phyloP scores from a whole-genome alignment of 2,329 filamentous ascomycete species.

The Pseudocercospora macadamiae region DNA sequence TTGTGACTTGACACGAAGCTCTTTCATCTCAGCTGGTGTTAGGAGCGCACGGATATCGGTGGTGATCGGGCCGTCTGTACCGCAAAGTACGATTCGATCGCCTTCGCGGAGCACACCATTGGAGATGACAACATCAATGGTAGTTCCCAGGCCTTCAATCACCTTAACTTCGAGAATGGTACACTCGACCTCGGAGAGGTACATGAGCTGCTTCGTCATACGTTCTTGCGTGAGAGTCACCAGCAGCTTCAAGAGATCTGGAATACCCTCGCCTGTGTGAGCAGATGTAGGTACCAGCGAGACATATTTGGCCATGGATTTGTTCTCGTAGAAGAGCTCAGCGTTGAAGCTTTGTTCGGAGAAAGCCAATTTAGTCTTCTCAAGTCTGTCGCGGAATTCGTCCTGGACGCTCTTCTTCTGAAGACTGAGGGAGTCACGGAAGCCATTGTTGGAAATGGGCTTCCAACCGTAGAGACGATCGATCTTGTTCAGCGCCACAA shows the following conservation, averaged over 20 bases:
- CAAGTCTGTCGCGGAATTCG: constrained; percentile 88
- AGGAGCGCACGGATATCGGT: constrained; percentile 94
- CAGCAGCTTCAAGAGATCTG: constrained; percentile 97
- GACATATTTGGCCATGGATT: constrained; percentile 90
- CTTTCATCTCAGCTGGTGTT: constrained; percentile 89
- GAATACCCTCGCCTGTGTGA: constrained; percentile 98
- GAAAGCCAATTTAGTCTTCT: constrained; percentile 91
- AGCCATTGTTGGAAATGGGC: constrained; percentile 97
- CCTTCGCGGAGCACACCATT: constrained; percentile 95
- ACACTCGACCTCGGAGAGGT: constrained; percentile 94
- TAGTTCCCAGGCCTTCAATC: constrained; percentile 97
- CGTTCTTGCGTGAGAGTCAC: constrained; percentile 91
- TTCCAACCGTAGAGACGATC: constrained; percentile 99
- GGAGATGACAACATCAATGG: constrained; percentile 93
- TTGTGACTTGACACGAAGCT: constrained; percentile 89
- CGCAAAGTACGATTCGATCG: constrained; percentile 91
- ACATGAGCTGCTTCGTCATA: constrained; percentile 97
- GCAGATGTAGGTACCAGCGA: constrained; percentile 97
- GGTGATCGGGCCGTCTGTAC: constrained; percentile 92
- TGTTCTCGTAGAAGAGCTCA: constrained; percentile 96
- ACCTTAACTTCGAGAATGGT: constrained; percentile 99
- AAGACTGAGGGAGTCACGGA: constrained; percentile 85
- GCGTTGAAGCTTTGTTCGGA: constrained; percentile 97
- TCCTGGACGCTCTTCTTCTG: constrained; percentile 93
- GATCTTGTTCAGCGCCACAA: constrained; percentile 99